phyloP scores from a whole-genome alignment of 345 rosid species.

The Sonneratia alba region DNA sequence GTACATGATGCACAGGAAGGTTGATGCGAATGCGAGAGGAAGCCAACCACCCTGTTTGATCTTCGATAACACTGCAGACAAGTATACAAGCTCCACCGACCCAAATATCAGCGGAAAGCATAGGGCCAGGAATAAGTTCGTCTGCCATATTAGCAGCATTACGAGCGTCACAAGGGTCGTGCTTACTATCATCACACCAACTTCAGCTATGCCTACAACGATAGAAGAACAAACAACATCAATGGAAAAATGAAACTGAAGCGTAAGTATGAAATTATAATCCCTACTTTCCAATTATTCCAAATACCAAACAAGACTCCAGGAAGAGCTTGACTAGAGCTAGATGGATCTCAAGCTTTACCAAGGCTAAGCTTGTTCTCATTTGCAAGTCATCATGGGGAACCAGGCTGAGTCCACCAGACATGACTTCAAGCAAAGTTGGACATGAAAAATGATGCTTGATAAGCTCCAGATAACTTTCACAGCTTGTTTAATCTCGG shows the following conservation, averaged over 20 bases:
- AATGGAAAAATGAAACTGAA: neutral
- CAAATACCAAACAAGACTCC: too few relatives aligned
- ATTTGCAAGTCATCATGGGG: too few relatives aligned
- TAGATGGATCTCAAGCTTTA: too few relatives aligned
- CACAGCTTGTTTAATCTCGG: too few relatives aligned
- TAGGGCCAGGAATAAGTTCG: constrained; percentile 64
- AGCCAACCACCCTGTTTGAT: constrained; percentile 86
- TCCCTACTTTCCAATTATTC: too few relatives aligned
- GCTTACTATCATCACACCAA: constrained; percentile 91
- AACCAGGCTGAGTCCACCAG: too few relatives aligned
- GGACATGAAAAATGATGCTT: too few relatives aligned
- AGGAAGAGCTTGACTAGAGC: too few relatives aligned
- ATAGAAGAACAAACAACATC: neutral
- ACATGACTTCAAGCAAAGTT: too few relatives aligned
- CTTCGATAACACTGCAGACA: constrained; percentile 75
- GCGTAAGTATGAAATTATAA: too few relatives aligned
- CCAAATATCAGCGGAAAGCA: constrained; percentile 79
- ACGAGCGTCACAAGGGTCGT: constrained; percentile 78
- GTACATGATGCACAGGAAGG: constrained; percentile 80
- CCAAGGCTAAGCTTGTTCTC: too few relatives aligned
- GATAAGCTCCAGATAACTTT: too few relatives aligned
- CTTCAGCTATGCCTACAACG: constrained; percentile 90
- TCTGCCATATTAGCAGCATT: constrained; percentile 95
- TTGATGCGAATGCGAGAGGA: constrained; percentile 66
- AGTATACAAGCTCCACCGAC: constrained; percentile 61